Base-by-base conservation (phyloP, 1,139 yeast genomes). In the Groenewaldozyma auringiensis region DNA sequence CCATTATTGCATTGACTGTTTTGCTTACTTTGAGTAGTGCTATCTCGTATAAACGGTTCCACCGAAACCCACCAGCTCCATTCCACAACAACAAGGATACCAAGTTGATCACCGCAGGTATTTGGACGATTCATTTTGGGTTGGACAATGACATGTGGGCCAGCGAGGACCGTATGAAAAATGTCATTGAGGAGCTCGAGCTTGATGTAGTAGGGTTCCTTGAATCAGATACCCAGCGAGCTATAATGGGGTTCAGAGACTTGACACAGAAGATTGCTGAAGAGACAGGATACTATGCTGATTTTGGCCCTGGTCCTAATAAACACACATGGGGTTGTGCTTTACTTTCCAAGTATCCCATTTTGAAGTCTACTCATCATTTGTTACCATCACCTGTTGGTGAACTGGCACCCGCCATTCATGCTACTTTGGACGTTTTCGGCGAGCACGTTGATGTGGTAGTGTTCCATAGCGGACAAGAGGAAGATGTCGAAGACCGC, bases 321-420 rank as follows among this genome's bases (percentile, higher is more conserved):
- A 84, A 89, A 65, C 97, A 92, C 66, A 92, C 98, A 0, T 92
- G 98, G 98, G 98, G 98, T 37, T 84, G 94, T 43, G 94, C 94
- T 1, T 72, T 92, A 51, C 71, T 92, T 53, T 88, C 97, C 31
- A 88, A 89, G 63, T 92, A 89, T 75, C 98, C 98, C 25, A 92
- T 92, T 52, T 58, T 92, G 50, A 77, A 83, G 60, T 87, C 96
- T 2, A 80, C 89, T 1, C 98, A 92, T 65, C 94, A 88, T 63
- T 71, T 92, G 57, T 70, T 92, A 51, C 97, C 98, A 4, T 82
- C 96, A 2, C 98, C 98, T 2, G 96, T 86, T 27, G 98, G 98
- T 34, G 98, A 92, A 69, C 72, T 92, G 50, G 98, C 98, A 0
- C 98, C 98, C 2, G 98, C 96, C 1, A 92, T 92, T 53, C 95